phyloP scores from a whole-genome alignment of 2,329 filamentous ascomycete species.

The Talaromyces sp. region DNA sequence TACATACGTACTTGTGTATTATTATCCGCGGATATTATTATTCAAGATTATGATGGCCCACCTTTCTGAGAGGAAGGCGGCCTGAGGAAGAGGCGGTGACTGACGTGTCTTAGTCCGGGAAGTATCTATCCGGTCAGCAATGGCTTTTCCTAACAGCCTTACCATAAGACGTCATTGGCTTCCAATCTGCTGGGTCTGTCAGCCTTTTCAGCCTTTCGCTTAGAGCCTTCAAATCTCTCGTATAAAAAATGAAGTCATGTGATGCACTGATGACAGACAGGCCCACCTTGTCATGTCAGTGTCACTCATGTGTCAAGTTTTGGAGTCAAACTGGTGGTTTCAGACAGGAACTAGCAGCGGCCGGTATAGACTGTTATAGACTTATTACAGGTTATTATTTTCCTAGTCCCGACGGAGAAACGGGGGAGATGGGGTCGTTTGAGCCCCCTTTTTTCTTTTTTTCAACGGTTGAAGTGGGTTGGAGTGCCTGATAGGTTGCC shows the following conservation, averaged over 20 bases:
- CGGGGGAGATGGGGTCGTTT: not conserved
- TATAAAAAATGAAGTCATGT: not conserved
- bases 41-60: too few relatives aligned
- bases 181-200: not conserved
- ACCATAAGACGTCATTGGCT: not conserved
- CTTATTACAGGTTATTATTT: not conserved
- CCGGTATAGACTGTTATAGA: not conserved
- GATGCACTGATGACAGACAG: not conserved
- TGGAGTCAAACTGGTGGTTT: not conserved
- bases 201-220: not conserved
- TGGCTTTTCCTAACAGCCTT: not conserved
- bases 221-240: not conserved
- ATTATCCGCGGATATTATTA: not conserved
- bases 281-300: not conserved
- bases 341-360: not conserved
- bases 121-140: not conserved
- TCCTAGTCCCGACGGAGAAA: not conserved
- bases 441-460: too few relatives aligned
- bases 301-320: not conserved
- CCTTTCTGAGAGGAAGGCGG: too few relatives aligned
- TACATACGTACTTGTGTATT: not conserved
- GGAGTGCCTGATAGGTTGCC: not conserved
- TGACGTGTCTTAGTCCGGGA: not conserved
- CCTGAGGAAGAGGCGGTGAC: not conserved
- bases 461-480: not conserved